Percentiles rank a stretch among this genome's conserved stretches.
Evolutionary conservation across 2,329 filamentous ascomycete species (phyloP).

Genomic region (Phaeosphaeria sp.): DNA sequence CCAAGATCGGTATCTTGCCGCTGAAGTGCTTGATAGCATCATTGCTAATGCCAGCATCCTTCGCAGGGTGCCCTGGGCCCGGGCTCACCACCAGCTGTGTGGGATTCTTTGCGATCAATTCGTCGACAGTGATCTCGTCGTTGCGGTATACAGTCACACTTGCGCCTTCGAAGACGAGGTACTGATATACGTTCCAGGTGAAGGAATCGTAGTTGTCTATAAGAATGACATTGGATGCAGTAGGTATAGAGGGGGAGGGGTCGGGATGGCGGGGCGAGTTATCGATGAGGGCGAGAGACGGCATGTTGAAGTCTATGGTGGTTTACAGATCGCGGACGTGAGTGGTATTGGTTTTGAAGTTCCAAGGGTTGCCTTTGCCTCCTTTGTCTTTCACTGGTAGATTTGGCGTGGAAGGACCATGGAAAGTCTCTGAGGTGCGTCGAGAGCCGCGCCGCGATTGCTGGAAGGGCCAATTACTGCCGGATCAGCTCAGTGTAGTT

Average conservation of each 20-base stretch:
- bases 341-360: neutral
- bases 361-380: neutral
- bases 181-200: slow-evolving; percentile 99
- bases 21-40: slow-evolving; percentile 90
- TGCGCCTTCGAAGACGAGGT: slow-evolving; percentile 93
- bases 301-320: slow-evolving; percentile 42
- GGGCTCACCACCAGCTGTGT: slow-evolving; percentile 95
- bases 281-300: slow-evolving; percentile 65
- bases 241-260: slow-evolving; percentile 73
- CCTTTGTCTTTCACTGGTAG: neutral
- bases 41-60: slow-evolving; percentile 91
- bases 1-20: slow-evolving; percentile 92
- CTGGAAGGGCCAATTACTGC: neutral
- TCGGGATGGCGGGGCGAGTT: slow-evolving; percentile 87
- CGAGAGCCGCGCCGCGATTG: neutral
- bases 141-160: slow-evolving; percentile 90
- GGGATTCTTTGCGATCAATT: slow-evolving; percentile 81
- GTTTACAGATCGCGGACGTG: neutral
- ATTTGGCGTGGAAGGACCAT: neutral
- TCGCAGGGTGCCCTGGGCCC: slow-evolving; percentile 89
- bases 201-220: slow-evolving; percentile 99
- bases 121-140: slow-evolving; percentile 85
- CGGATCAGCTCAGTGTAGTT: neutral
- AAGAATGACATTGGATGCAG: slow-evolving; percentile 87
- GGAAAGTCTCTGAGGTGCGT: neutral